These are phyloP conservation scores for Ophiostoma montium DNA, from an alignment of 2,329 filamentous ascomycete species.

Conservation along the genomic window DNA sequence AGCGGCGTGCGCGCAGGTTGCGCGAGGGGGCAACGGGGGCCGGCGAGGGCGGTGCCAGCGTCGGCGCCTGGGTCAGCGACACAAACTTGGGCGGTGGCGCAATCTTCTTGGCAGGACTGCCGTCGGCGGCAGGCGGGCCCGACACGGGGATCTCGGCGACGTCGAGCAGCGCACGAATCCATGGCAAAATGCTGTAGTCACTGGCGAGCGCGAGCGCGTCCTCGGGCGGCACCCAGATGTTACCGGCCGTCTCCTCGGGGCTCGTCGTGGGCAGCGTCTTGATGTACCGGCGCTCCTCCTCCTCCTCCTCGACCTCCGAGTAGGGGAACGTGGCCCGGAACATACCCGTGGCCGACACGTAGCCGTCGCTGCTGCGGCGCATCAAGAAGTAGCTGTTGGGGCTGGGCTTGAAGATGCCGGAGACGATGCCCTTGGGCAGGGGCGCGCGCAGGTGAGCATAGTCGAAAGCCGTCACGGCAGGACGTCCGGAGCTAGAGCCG, in stretches of 20 bases:
- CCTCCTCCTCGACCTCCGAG: constrained; percentile 57
- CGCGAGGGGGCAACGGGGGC: constrained; percentile 25
- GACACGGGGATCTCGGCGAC: constrained; percentile 57
- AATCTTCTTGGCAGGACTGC: constrained; percentile 60
- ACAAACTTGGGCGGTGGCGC: constrained; percentile 65
- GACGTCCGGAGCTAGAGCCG: constrained; percentile 55
- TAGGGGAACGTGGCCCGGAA: constrained; percentile 83
- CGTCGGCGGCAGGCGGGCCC: constrained; percentile 27
- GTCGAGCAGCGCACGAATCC: constrained; percentile 88
- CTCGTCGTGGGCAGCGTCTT: constrained; percentile 73
- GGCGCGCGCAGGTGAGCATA: constrained; percentile 92
- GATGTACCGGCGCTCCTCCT: constrained; percentile 66
- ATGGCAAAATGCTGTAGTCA: constrained; percentile 73
- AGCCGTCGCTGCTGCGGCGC: constrained; percentile 75
- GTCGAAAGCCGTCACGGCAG: constrained; percentile 73
- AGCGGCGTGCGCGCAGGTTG: constrained; percentile 37
- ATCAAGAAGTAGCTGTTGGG: constrained; percentile 96
- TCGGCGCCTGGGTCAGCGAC: constrained; percentile 21
- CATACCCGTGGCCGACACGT: constrained; percentile 77
- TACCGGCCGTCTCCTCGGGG: constrained; percentile 84
- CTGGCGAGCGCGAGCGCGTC: constrained; percentile 69
- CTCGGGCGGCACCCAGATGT: constrained; percentile 84
- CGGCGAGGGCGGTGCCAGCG: constrained; percentile 36
- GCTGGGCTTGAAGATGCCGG: constrained; percentile 80
- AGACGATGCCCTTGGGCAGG: constrained; percentile 77